phyloP scores from a whole-genome alignment of 2,329 filamentous ascomycete species.

The Amauroascus niger region DNA sequence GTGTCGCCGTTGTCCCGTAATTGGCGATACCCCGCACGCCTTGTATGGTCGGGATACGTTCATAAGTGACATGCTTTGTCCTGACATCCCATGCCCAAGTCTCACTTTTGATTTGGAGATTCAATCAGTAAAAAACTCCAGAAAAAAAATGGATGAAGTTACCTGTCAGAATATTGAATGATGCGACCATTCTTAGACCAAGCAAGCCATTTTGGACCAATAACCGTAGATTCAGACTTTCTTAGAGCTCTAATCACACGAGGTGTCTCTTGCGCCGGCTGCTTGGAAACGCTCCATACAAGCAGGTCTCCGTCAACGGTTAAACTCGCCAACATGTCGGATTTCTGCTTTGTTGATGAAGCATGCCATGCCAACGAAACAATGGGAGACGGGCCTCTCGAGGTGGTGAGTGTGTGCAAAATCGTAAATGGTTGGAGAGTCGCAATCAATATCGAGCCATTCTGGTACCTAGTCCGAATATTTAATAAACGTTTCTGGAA shows the following conservation, averaged over 20 bases:
- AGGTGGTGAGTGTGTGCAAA: constrained; percentile 80
- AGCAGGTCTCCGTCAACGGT: constrained; percentile 83
- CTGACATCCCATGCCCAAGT: constrained; percentile 94
- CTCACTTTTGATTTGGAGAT: constrained; percentile 47
- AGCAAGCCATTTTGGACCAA: constrained; percentile 86
- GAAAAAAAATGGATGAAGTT: constrained; percentile 31
- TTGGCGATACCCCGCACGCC: constrained; percentile 73
- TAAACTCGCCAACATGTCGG: constrained; percentile 93
- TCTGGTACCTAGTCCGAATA: constrained; percentile 61
- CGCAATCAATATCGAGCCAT: constrained; percentile 85
- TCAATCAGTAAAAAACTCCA: not conserved
- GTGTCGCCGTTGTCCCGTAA: constrained; percentile 78
- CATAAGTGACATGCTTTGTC: constrained; percentile 92
- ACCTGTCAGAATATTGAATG: constrained; percentile 86
- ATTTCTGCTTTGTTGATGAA: constrained; percentile 89
- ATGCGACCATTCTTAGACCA: constrained; percentile 98
- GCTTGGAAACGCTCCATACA: constrained; percentile 94
- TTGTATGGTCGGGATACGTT: constrained; percentile 75
- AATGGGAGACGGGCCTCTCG: constrained; percentile 74
- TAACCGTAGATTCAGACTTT: constrained; percentile 60
- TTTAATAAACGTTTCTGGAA: constrained; percentile 3
- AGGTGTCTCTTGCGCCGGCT: constrained; percentile 59
- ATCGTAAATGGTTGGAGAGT: constrained; percentile 91
- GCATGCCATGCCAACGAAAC: constrained; percentile 88
- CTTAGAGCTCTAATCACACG: constrained; percentile 84